Evolutionary conservation across 1,284 basidiomycete species (phyloP).

Genomic region (Leccinum huronense): DNA sequence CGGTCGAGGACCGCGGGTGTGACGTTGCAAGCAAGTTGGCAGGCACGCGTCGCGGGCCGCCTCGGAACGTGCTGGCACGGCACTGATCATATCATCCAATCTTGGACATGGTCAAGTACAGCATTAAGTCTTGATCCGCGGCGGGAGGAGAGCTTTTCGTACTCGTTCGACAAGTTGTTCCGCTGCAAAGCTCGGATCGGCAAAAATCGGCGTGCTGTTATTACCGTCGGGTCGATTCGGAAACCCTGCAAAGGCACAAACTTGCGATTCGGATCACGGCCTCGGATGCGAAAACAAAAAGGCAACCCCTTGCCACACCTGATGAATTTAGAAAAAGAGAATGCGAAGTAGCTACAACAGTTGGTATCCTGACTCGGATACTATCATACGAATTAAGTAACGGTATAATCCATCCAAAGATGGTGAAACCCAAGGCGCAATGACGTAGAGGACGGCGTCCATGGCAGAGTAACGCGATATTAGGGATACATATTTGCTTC

Average conservation of each 20-base stretch:
- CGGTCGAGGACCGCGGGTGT: neutral
- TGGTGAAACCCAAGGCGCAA: slow-evolving; percentile 1
- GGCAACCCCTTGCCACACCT: slow-evolving; percentile 27
- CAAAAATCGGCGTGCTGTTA: neutral
- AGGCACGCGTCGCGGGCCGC: neutral
- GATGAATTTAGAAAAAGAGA: slow-evolving; percentile 10
- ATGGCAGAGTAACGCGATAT: slow-evolving; percentile 16
- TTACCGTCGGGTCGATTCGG: neutral
- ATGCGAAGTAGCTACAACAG: neutral
- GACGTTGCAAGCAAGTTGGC: neutral
- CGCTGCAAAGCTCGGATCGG: neutral
- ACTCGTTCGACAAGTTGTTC: neutral
- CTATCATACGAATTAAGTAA: neutral
- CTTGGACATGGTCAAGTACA: neutral
- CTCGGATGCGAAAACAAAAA: neutral
- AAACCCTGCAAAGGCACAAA: no score
- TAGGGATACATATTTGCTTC: slow-evolving; percentile 25
- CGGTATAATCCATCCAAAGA: slow-evolving; percentile 21
- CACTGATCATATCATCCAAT: neutral
- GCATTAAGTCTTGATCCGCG: neutral
- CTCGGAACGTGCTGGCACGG: neutral
- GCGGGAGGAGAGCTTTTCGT: neutral
- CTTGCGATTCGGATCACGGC: neutral
- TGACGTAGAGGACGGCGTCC: slow-evolving; percentile 11
- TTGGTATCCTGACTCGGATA: slow-evolving; percentile 6